Evolutionary conservation across 1,139 yeast species (phyloP).

Genomic region (Taiozyma sp.): DNA sequence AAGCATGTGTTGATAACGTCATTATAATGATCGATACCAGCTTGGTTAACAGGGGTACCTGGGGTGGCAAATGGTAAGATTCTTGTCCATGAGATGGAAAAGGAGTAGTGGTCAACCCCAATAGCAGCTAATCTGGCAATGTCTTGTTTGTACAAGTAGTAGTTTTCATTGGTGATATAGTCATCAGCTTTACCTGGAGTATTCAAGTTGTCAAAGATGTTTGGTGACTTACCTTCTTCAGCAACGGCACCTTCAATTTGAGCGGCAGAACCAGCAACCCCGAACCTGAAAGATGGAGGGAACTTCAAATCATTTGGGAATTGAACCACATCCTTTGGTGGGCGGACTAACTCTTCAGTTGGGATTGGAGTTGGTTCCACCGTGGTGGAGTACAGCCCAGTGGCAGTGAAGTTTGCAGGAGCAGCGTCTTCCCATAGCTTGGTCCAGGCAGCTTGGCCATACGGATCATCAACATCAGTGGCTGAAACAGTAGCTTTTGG

Average conservation of each 20-base stretch:
- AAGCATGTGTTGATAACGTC: background rate
- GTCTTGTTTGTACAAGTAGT: background rate
- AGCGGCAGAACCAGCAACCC: constrained; percentile 1
- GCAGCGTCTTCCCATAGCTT: background rate
- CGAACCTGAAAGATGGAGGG: background rate
- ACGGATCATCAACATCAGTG: background rate
- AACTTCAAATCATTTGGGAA: background rate
- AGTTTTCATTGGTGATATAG: background rate
- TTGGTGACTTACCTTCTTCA: background rate
- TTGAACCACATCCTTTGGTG: background rate
- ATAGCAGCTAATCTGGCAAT: constrained; percentile 1
- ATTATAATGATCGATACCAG: background rate
- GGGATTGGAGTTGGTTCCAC: background rate
- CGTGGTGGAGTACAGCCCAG: background rate
- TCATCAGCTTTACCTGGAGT: background rate
- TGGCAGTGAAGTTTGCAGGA: background rate
- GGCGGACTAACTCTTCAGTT: background rate
- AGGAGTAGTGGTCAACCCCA: background rate
- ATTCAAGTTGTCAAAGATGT: background rate
- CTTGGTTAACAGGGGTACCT: background rate
- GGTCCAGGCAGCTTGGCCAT: background rate
- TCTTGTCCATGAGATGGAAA: background rate
- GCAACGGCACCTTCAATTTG: constrained; percentile 1
- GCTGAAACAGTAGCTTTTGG: background rate
- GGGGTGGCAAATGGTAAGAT: background rate